Evolutionary conservation across 2,329 filamentous ascomycete genomes (phyloP), one percentile per base, ranked within the genome.

Genomic region (Talaromyces sp.): DNA sequence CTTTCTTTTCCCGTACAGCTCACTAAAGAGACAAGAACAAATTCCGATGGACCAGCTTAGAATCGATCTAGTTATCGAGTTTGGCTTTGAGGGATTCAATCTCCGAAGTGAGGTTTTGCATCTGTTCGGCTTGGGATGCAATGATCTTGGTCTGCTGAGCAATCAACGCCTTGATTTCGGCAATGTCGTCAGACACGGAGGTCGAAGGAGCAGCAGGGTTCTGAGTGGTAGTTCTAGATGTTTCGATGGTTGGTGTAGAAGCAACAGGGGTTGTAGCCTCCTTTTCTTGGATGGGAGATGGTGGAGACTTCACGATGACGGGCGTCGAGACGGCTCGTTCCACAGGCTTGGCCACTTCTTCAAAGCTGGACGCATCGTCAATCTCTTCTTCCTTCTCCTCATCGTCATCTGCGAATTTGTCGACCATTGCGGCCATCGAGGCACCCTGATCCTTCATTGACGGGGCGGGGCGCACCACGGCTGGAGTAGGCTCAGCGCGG

Each of bases 401-500:
- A 11, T 87, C 85, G 7, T 88, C 86, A 75, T 96, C 93, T 71
- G 92, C 90, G 79, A 91, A 97, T 78, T 91, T 96, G 76, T 86
- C 88, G 10, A 93, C 93, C 84, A 95, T 89, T 63, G 88, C 88
- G 22, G 92, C 87, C 79, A 97, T 95, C 13, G 92, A 96, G 33
- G 86, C 86, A 76, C 95, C 93, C 80, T 97, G 94, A 68, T 96
- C 91, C 68, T 89, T 90, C 80, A 96, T 86, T 1, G 87, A 88
- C 11, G 89, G 88, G 41, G 90, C 88, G 27, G 86, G 84, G 24
- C 81, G 82, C 47, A 73, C 70, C 7, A 19, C 31, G 2, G 77
- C 70, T 8, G 76, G 70, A 4, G 75, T 73, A 7, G 78, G 74
- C 63, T 75, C 73, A 27, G 68, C 68, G 45, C 62, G 65, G 35